A percentile compares a stretch with the other conserved stretches of the same genome.
phyloP scores from a whole-genome alignment of 202 grass and related monocot genomes.

The Dendrocalamus latiflorus region DNA sequence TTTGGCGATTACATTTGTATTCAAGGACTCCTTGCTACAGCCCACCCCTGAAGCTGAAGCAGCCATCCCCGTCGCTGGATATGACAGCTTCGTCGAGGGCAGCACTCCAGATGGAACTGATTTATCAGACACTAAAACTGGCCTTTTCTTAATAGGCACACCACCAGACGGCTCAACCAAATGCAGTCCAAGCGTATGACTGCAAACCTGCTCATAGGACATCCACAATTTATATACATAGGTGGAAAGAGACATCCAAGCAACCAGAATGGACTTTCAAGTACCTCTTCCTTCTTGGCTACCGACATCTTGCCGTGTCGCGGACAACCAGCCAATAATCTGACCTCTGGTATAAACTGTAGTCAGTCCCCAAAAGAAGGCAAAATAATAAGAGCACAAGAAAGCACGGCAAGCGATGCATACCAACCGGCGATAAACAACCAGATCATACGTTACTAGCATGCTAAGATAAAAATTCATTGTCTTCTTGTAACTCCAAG shows the following conservation, averaged over 20 bases:
- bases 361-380: slow-evolving; percentile 30
- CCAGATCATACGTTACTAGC: slow-evolving; percentile 10
- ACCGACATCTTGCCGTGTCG: slow-evolving; percentile 34
- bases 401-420: neutral
- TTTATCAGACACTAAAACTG: slow-evolving; percentile 32
- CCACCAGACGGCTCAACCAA: slow-evolving; percentile 34
- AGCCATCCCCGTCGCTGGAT: neutral
- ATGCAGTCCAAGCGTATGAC: slow-evolving; percentile 8
- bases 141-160: slow-evolving; percentile 92
- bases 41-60: neutral
- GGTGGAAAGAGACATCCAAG: slow-evolving; percentile 4
- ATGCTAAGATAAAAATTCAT: neutral
- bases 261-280: slow-evolving; percentile 20
- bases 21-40: slow-evolving; percentile 17
- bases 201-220: slow-evolving; percentile 41
- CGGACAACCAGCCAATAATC: neutral
- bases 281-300: slow-evolving; percentile 53
- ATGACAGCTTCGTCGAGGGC: slow-evolving; percentile 16
- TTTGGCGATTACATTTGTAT: neutral
- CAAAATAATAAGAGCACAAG: neutral
- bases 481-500: neutral
- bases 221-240: neutral
- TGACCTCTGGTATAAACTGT: slow-evolving; percentile 28
- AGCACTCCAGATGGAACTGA: neutral
- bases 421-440: neutral